Conservation (phyloP, 108 stramenopile genomes). For the Pelagomonas calceolata region DNA sequence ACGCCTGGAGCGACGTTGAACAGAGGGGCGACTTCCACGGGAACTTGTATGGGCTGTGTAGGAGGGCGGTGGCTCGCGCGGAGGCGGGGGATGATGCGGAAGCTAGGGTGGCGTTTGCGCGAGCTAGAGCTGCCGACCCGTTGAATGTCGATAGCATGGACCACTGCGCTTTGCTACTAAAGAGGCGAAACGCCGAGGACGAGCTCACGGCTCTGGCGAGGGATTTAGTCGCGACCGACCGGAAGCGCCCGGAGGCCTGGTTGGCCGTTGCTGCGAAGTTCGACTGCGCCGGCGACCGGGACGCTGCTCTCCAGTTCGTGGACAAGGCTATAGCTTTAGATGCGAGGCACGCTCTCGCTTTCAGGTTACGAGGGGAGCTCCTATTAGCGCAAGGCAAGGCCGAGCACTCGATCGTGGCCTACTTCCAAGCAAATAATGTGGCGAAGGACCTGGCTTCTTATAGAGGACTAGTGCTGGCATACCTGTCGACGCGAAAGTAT, state of each 20-base stretch:
- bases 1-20: not conserved
- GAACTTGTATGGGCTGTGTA: not conserved
- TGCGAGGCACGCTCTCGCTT: slow-evolving; percentile 58
- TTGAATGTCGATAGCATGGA: not conserved
- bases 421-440: slow-evolving; percentile 64
- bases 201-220: slow-evolving; percentile 47
- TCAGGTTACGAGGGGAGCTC: slow-evolving; percentile 56
- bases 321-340: slow-evolving; percentile 66
- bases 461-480: slow-evolving; percentile 66
- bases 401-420: slow-evolving; percentile 60
- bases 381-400: slow-evolving; percentile 56
- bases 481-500: slow-evolving; percentile 52
- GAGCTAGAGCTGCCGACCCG: not conserved
- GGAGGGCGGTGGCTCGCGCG: not conserved
- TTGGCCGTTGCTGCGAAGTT: slow-evolving; percentile 48
- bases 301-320: slow-evolving; percentile 32
- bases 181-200: not conserved
- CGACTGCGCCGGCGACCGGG: slow-evolving; percentile 2
- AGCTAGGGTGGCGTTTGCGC: not conserved
- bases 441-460: slow-evolving; percentile 50
- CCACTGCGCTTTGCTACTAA: not conserved
- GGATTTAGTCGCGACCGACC: slow-evolving; percentile 52
- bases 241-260: slow-evolving; percentile 68
- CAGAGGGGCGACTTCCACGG: not conserved
- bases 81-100: not conserved